Evolutionary conservation across 495 filamentous ascomycete genomes (phyloP).

Genomic region (Talaromyces liani): DNA sequence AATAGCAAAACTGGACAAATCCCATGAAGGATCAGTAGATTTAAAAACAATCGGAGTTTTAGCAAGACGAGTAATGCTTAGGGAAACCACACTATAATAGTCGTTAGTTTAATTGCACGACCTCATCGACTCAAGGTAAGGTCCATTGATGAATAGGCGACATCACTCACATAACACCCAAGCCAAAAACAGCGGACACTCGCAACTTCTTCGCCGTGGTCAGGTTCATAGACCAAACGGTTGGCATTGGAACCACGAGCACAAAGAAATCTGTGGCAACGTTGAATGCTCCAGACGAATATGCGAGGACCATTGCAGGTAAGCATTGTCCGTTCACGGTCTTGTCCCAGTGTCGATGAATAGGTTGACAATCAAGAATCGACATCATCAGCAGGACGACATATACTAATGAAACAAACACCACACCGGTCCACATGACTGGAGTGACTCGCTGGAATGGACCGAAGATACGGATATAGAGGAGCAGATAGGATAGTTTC

Average conservation of each 20-base stretch:
- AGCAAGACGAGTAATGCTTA: background rate
- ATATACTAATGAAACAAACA: background rate
- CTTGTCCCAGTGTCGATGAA: background rate
- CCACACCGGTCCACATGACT: background rate
- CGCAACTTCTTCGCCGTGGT: background rate
- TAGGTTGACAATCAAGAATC: slow-evolving; percentile 1
- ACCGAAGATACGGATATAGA: slow-evolving; percentile 3
- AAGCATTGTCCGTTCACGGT: background rate
- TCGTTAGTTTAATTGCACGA: background rate
- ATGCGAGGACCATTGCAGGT: background rate
- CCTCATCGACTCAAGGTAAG: background rate
- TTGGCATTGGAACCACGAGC: background rate
- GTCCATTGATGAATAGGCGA: background rate
- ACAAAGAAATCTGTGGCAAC: slow-evolving; percentile 1
- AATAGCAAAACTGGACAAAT: background rate
- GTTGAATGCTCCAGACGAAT: slow-evolving; percentile 2
- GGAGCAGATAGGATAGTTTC: slow-evolving; percentile 1
- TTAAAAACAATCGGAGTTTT: background rate
- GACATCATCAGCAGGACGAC: slow-evolving; percentile 2
- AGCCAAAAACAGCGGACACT: background rate
- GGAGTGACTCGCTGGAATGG: background rate
- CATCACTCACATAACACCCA: slow-evolving; percentile 3
- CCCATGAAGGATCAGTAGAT: background rate
- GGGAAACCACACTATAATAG: background rate
- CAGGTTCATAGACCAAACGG: background rate